Conservation (phyloP, 257 asterid genomes). For the Scutellaria galericulata region DNA sequence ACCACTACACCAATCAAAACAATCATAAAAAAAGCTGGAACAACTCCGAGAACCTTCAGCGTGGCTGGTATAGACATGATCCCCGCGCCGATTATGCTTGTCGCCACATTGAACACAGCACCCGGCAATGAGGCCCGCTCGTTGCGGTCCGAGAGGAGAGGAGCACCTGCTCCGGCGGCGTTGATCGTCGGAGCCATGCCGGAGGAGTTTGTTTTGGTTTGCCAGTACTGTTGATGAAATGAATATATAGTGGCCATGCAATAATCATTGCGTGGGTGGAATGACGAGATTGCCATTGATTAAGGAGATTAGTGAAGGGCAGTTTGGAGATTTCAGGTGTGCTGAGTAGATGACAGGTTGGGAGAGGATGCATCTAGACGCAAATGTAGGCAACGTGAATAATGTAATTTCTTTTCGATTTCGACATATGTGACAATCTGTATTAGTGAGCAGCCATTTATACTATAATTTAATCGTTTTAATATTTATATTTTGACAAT, state of each 20-base stretch:
- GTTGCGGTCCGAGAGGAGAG: constrained; percentile 54
- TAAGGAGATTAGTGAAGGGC: constrained; percentile 26
- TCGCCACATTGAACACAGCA: constrained; percentile 88
- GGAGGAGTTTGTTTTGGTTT: constrained; percentile 6
- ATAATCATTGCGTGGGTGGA: constrained; percentile 37
- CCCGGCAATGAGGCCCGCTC: constrained; percentile 56
- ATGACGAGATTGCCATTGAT: constrained; percentile 29
- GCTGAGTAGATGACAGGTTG: constrained; percentile 30
- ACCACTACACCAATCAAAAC: constrained; percentile 61
- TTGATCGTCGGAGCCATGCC: constrained; percentile 63
- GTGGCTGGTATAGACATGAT: constrained; percentile 98
- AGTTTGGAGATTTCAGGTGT: constrained; percentile 10
- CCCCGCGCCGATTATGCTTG: constrained; percentile 95
- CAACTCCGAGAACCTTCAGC: constrained; percentile 78
- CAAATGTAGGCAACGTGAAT: constrained; percentile 40
- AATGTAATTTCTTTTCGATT: constrained; percentile 8
- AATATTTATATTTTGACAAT: no score
- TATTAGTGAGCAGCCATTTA: no score
- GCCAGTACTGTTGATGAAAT: background rate
- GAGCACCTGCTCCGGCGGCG: constrained; percentile 55
- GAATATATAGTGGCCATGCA: constrained; percentile 11
- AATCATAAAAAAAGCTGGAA: constrained; percentile 77
- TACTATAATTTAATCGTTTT: no score
- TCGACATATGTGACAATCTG: constrained; percentile 1
- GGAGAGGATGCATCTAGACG: constrained; percentile 52